Base-by-base conservation (phyloP, 1,139 yeast genomes). In the Candida sp. region DNA sequence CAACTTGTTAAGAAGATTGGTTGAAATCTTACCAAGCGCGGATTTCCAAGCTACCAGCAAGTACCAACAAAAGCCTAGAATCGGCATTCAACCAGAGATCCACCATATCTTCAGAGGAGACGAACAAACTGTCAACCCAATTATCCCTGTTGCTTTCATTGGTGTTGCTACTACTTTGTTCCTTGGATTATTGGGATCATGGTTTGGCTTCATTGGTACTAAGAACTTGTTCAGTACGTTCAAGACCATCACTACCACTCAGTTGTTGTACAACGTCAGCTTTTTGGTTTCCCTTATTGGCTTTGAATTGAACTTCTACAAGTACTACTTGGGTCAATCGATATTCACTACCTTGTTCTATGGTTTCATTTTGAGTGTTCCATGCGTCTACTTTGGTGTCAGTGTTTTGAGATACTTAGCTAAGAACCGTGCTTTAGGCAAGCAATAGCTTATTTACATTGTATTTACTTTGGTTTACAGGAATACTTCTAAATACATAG, bases 311-410 rank as follows among this genome's bases (percentile, higher is more conserved):
- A 75, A 82, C 26, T 90, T 92, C 61, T 68, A 81, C 57, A 79
- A 77, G 55, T 93, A 93, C 72, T 93, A 84, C 70, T 67, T 84
- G 58, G 88, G 90, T 31, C 75, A 83, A 40, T 77, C 90, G 26
- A 90, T 93, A 49, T 92, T 93, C 67, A 77, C 82, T 25, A 85
- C 96, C 1, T 66, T 92, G 46, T 74, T 77, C 55, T 76, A 82
- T 56, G 70, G 79, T 8, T 75, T 78, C 8, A 56, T 83, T 26
- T 70, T 87, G 50, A 77, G 81, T 5, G 80, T 84, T 2, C 80
- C 90, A 38, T 74, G 88, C 30, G 66, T 89, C 43, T 79, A 81
- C 66, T 73, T 86, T 52, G 96, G 97, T n/a, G 79, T 91, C 6
- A 80, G 83, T 59, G 89, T 88, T 12, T 70, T 70, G 48, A 64